These are phyloP conservation scores for Neonectria neomacrospora DNA, from an alignment of 2,329 filamentous ascomycete species.

Conservation along the genomic window DNA sequence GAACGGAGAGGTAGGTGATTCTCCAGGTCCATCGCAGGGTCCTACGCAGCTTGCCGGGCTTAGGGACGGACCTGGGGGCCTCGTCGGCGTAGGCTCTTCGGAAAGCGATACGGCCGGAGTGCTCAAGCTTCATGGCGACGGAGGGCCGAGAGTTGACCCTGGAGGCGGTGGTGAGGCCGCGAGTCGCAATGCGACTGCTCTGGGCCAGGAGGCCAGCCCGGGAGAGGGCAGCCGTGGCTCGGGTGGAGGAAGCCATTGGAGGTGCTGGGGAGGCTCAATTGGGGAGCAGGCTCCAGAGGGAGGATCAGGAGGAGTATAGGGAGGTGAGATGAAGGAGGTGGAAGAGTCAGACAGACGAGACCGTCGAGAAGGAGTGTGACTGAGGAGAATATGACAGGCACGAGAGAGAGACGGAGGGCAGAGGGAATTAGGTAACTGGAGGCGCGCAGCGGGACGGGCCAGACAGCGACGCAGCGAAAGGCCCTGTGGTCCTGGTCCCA, in stretches of 20 bases:
- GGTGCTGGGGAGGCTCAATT: conserved; percentile 42
- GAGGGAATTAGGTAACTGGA: conserved; percentile 39
- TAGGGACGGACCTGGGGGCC: conserved; percentile 58
- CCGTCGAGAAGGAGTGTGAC: conserved; percentile 8
- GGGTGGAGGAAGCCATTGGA: conserved; percentile 59
- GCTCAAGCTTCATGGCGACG: conserved; percentile 49
- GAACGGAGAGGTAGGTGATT: conserved; percentile 77
- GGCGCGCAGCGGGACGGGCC: conserved; percentile 30
- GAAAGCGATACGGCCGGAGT: conserved; percentile 54
- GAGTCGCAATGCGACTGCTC: conserved; percentile 46
- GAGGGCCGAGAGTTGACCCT: conserved; percentile 46
- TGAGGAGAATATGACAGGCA: conserved; percentile 17
- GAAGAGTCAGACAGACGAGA: conserved; percentile 19
- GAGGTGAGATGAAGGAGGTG: conserved; percentile 13
- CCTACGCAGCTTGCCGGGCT: conserved; percentile 70
- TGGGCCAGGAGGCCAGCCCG: conserved; percentile 46
- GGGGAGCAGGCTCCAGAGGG: conserved; percentile 26
- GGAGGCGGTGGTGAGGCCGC: conserved; percentile 50
- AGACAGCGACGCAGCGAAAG: conserved; percentile 25
- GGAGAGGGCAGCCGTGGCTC: conserved; percentile 54
- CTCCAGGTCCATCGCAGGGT: conserved; percentile 86
- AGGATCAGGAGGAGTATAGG: conserved; percentile 21
- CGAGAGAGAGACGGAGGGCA: conserved; percentile 25
- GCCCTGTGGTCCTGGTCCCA: conserved; percentile 4
- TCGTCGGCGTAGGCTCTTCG: conserved; percentile 63